Percentiles rank a stretch among this genome's conserved stretches.
Conservation (phyloP, 805 yeast genomes). For the Kluyveromyces dobzhanskii region DNA sequence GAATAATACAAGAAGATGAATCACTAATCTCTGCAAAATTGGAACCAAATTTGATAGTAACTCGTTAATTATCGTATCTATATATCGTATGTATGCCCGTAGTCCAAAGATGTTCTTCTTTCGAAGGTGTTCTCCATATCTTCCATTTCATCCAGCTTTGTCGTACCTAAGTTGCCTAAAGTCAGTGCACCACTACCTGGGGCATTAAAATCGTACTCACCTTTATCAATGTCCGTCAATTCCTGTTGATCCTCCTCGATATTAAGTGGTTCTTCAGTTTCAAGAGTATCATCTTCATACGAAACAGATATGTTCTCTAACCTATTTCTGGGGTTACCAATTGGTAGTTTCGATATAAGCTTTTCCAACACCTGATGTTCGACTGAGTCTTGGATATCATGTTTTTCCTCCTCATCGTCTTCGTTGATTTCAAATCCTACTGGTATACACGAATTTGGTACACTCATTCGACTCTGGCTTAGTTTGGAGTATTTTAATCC, state of each 20-base stretch:
- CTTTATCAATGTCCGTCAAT: constrained; percentile 5
- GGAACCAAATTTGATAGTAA: too few species aligned
- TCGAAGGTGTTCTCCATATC: constrained; percentile 29
- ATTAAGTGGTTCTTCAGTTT: constrained; percentile 1
- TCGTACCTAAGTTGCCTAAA: constrained; percentile 1
- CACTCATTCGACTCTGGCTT: neutral
- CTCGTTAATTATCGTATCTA: neutral
- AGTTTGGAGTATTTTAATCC: constrained; percentile 21
- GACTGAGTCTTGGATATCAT: constrained; percentile 24
- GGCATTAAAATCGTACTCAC: constrained; percentile 5
- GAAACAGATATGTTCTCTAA: constrained; percentile 26
- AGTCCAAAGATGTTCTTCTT: constrained; percentile 27
- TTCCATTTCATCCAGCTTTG: constrained; percentile 23
- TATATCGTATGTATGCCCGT: constrained; percentile 7
- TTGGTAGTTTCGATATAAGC: constrained; percentile 34
- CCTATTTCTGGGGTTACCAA: constrained; percentile 27
- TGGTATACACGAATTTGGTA: constrained; percentile 27
- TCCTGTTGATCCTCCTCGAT: constrained; percentile 4
- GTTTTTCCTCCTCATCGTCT: constrained; percentile 23
- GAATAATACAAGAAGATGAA: too few species aligned
- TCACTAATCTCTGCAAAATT: too few species aligned
- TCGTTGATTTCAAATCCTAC: constrained; percentile 29
- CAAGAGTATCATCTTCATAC: constrained; percentile 17
- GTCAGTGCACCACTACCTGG: constrained; percentile 4
- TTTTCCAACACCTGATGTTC: constrained; percentile 10